Conservation (phyloP, 129 eudicot species). For the Erigeron canadensis region DNA sequence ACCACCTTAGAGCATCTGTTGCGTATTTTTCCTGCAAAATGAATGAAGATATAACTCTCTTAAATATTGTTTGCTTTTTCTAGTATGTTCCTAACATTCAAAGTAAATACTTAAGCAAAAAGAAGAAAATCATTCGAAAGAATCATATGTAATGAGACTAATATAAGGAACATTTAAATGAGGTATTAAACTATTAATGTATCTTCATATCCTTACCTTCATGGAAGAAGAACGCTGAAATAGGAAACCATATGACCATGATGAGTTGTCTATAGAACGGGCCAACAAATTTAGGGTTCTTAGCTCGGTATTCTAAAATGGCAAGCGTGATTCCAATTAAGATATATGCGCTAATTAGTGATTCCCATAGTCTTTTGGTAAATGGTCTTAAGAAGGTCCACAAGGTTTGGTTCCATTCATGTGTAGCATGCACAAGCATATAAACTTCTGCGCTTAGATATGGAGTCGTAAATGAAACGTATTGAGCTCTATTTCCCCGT, state of each 20-base stretch:
- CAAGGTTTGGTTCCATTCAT: conserved; percentile 18
- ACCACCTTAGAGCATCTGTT: conserved; percentile 20
- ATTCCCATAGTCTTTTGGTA: conserved; percentile 16
- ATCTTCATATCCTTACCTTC: conserved; percentile 11
- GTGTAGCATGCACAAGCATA: conserved; percentile 18
- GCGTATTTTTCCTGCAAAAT: conserved; percentile 19
- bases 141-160: no score
- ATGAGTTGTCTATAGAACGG: conserved; percentile 17
- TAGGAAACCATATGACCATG: conserved; percentile 23
- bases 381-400: conserved; percentile 24
- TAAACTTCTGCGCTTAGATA: conserved; percentile 16
- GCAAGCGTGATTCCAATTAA: conserved; percentile 11
- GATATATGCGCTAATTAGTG: conserved; percentile 4
- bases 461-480: conserved; percentile 9
- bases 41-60: not conserved
- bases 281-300: not conserved
- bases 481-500: not conserved
- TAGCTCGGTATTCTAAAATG: conserved; percentile 8
- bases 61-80: no score
- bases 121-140: no score
- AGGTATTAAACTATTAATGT: not conserved
- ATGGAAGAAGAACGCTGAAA: conserved; percentile 11
- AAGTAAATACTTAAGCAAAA: no score
- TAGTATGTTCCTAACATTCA: no score
- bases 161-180: no score